A percentile compares a stretch with the other conserved stretches of the same genome.
Conservation (phyloP, 768 basidiomycete species). For the Kondoa subrosea region DNA sequence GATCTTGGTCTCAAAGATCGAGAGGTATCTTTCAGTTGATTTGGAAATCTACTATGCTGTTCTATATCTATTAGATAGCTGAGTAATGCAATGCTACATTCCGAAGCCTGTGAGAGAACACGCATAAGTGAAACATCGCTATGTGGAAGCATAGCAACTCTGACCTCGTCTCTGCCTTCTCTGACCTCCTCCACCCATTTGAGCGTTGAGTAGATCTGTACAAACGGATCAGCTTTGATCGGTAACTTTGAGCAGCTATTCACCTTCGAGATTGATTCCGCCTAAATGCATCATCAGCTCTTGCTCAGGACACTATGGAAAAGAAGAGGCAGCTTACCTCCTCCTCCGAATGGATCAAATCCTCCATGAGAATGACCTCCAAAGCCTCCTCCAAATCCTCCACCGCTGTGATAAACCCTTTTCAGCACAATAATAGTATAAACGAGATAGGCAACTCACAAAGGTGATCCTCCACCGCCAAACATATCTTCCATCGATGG, state of each 20-base stretch:
- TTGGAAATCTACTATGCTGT: too few species aligned
- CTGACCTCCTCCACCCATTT: neutral
- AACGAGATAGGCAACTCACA: neutral
- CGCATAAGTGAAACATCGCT: too few species aligned
- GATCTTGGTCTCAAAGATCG: too few species aligned
- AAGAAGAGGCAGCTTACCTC: neutral
- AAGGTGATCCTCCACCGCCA: neutral
- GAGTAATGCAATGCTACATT: too few species aligned
- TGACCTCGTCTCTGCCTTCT: neutral
- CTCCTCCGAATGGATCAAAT: neutral
- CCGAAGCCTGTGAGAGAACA: too few species aligned
- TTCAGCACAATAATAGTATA: neutral
- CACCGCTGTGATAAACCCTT: constrained; percentile 12
- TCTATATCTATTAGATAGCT: too few species aligned
- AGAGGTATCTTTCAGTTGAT: too few species aligned
- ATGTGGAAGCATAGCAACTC: too few species aligned
- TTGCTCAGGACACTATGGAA: neutral
- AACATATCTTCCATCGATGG: neutral
- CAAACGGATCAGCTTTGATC: too few species aligned
- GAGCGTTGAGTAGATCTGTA: constrained; percentile 21
- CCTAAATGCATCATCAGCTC: constrained; percentile 7
- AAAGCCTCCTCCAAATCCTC: constrained; percentile 18
- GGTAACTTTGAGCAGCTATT: too few species aligned
- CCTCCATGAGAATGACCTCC: neutral
- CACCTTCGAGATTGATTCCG: constrained; percentile 20